Base-by-base conservation (phyloP, 2,329 filamentous ascomycete species). In the Fusarium proliferatum region DNA sequence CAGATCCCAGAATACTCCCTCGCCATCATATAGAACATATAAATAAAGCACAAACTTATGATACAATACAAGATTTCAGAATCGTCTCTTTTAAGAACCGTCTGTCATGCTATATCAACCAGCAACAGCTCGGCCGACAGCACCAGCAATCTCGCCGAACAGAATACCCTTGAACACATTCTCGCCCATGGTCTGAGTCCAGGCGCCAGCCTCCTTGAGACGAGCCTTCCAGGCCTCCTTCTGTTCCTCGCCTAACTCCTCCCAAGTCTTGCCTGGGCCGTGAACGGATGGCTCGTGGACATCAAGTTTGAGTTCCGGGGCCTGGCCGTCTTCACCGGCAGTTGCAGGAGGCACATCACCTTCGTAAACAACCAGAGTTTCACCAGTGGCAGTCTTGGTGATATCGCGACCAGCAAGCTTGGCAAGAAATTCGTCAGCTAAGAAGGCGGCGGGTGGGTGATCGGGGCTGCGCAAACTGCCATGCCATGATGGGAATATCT, bases 181-280 rank as follows among this genome's bases (percentile, higher is more conserved):
- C 84, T 96, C 94, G 6, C 93, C 93, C 86, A 96, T 93, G 42
- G 89, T 87, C 79, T 92, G 90, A n/a, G 89, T 89, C 94, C 94
- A 97, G 72, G 94, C 89, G 1, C 94, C 94, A 1, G 93, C 91
- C 61, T 91, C 86, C 62, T 86, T 85, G 41, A 97, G 86, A 78
- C 87, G 89, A 74, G 88, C 82, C 83, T 90, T 94, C 94, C 94
- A 97, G 23, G 85, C 84, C 58, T 85, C 83, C 80, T 89, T 89
- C 81, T 95, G 89, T 61, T 88, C 82, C 17, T 87, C 84, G 10
- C 85, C 85, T 49, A 97, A 82, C 67, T 95, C 89, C 64, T 94
- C 90, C 93, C 94, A 97, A 61, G 86, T 84, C 81, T 86, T 90
- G 19, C 89, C 91, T 2, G 84, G 80, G 3, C 84, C 86, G 69